These are phyloP conservation scores for Coemansia sp. DNA, from an alignment of 192 early-diverging fungal species.

Conservation along the genomic window DNA sequence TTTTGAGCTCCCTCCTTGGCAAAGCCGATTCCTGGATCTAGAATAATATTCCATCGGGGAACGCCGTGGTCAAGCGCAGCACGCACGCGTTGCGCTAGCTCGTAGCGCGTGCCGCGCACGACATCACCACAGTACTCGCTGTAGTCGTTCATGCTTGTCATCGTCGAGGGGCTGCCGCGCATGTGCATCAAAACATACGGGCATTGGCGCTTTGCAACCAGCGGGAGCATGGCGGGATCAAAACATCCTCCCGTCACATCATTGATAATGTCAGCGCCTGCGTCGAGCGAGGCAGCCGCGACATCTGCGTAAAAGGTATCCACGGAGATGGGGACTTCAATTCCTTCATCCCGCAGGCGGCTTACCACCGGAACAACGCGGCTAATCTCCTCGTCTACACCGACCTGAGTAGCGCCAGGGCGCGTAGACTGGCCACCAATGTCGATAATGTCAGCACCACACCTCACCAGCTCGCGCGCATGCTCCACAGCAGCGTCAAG, in stretches of 20 bases:
- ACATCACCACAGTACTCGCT: slow-evolving; percentile 67
- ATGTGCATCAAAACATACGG: slow-evolving; percentile 97
- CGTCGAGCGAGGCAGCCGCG: slow-evolving; percentile 80
- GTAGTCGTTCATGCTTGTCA: slow-evolving; percentile 74
- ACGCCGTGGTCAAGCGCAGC: slow-evolving; percentile 78
- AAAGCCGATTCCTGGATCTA: slow-evolving; percentile 98
- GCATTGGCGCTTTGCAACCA: slow-evolving; percentile 73
- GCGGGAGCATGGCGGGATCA: slow-evolving; percentile 76
- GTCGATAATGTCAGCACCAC: slow-evolving; percentile 91
- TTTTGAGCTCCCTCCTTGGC: slow-evolving; percentile 88
- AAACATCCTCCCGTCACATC: slow-evolving; percentile 87
- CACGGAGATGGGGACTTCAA: slow-evolving; percentile 76
- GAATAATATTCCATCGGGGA: slow-evolving; percentile 92
- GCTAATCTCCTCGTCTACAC: slow-evolving; percentile 71
- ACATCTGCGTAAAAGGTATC: slow-evolving; percentile 89
- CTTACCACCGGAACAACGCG: slow-evolving; percentile 88
- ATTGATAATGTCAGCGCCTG: slow-evolving; percentile 92
- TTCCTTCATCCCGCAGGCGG: slow-evolving; percentile 63
- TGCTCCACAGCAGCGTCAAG: slow-evolving; percentile 65
- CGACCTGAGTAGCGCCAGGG: slow-evolving; percentile 73
- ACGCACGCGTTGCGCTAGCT: slow-evolving; percentile 67
- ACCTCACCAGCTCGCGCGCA: slow-evolving; percentile 65
- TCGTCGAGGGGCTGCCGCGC: slow-evolving; percentile 90
- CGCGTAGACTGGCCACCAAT: slow-evolving; percentile 95
- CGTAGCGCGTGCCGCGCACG: slow-evolving; percentile 65